A percentile compares a stretch with the other conserved stretches of the same genome.
Evolutionary conservation across 2,329 filamentous ascomycete species (phyloP).

Genomic region (Ascochyta pisi): DNA sequence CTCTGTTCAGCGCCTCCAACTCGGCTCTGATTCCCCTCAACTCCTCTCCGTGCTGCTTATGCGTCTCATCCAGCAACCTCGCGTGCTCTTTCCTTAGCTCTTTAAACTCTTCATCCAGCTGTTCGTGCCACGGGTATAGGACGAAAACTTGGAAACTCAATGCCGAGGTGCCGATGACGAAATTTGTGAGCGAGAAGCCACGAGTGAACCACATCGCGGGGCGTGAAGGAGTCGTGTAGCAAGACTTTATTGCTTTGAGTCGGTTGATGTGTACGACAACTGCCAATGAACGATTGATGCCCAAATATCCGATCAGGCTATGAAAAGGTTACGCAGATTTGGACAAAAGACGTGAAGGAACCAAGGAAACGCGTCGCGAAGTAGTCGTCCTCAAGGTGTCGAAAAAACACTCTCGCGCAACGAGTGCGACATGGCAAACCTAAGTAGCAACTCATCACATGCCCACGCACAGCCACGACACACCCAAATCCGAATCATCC

Average conservation of each 20-base stretch:
- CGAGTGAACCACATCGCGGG: conserved; percentile 55
- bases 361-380: too few species aligned
- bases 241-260: background rate
- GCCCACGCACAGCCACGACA: background rate
- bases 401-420: background rate
- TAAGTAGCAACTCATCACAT: conserved; percentile 14
- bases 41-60: conserved; percentile 27
- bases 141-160: conserved; percentile 73
- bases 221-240: background rate
- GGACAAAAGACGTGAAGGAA: too few species aligned
- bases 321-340: too few species aligned
- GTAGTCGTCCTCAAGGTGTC: too few species aligned
- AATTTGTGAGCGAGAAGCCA: conserved; percentile 68
- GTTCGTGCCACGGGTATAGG: conserved; percentile 73
- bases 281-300: too few species aligned
- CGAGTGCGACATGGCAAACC: background rate
- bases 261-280: background rate
- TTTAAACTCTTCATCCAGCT: conserved; percentile 68
- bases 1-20: conserved; percentile 25
- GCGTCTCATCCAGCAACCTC: conserved; percentile 31
- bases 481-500: background rate
- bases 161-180: conserved; percentile 69
- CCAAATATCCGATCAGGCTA: too few species aligned
- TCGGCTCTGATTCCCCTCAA: conserved; percentile 31
- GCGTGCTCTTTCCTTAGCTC: conserved; percentile 65